Percentiles rank a stretch among this genome's conserved stretches.
Conservation (phyloP, 139 green algal genomes). For the Dunaliella sp. region DNA sequence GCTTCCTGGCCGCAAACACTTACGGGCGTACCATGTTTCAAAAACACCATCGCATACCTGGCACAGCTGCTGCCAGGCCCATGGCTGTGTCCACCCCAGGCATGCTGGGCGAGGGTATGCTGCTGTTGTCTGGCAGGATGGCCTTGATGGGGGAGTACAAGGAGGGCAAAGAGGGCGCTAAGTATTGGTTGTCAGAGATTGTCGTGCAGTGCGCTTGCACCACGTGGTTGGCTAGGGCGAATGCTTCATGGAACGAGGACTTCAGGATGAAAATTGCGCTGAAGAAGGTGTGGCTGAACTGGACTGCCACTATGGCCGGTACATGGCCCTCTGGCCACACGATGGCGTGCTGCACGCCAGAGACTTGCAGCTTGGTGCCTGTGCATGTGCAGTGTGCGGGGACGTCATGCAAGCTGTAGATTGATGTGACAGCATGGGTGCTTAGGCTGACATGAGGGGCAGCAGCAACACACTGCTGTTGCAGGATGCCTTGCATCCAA, state of each 20-base stretch:
- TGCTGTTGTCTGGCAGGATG: constrained; percentile 57
- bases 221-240: constrained; percentile 50
- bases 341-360: constrained; percentile 45
- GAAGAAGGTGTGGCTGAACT: constrained; percentile 72
- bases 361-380: constrained; percentile 22
- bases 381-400: too few species aligned
- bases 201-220: constrained; percentile 34
- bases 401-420: too few species aligned
- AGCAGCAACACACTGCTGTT: neutral
- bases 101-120: constrained; percentile 40
- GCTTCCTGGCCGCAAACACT: too few species aligned
- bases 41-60: constrained; percentile 30
- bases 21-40: too few species aligned
- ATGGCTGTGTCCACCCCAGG: constrained; percentile 25
- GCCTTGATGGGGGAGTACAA: constrained; percentile 37
- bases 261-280: constrained; percentile 39
- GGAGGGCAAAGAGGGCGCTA: constrained; percentile 41
- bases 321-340: constrained; percentile 44
- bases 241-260: constrained; percentile 62
- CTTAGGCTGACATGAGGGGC: too few species aligned
- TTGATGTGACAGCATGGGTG: too few species aligned
- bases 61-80: constrained; percentile 13
- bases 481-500: neutral
- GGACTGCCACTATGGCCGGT: constrained; percentile 47
- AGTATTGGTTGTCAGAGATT: neutral